phyloP scores from a whole-genome alignment of 225 moss, liverwort and hornwort genomes.

The Sphagnum tenellum region DNA sequence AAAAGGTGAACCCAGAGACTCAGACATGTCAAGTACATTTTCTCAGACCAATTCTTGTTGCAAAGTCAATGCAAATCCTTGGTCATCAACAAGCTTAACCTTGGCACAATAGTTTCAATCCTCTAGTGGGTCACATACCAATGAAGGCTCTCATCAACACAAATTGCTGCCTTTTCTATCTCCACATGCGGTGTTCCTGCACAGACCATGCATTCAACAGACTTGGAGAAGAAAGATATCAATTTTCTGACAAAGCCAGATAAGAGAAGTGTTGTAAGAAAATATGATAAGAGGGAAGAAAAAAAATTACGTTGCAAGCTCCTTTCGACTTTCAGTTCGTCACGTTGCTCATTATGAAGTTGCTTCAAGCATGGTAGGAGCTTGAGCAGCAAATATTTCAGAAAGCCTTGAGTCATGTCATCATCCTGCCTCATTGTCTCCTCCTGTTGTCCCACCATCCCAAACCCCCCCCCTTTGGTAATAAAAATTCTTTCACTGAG shows the following conservation, averaged over 20 bases:
- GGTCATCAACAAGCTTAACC: too few species aligned
- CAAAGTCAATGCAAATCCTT: background rate
- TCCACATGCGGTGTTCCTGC: slow-evolving; percentile 28
- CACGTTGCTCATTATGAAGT: slow-evolving; percentile 64
- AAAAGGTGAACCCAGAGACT: slow-evolving; percentile 5
- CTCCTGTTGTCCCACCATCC: too few species aligned
- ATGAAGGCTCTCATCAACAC: slow-evolving; percentile 60
- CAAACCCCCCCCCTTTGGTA: too few species aligned
- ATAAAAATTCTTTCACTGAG: too few species aligned
- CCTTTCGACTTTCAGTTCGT: slow-evolving; percentile 71
- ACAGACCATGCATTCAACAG: background rate
- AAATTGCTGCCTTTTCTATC: slow-evolving; percentile 34
- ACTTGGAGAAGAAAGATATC: too few species aligned
- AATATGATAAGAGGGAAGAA: too few species aligned
- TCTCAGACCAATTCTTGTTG: background rate
- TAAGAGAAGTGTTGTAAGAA: too few species aligned
- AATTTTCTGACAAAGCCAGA: too few species aligned
- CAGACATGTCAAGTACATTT: too few species aligned
- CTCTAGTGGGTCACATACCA: slow-evolving; percentile 32
- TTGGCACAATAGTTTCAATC: background rate
- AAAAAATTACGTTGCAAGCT: slow-evolving; percentile 30
- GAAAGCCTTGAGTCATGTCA: slow-evolving; percentile 17
- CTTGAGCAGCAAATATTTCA: slow-evolving; percentile 49
- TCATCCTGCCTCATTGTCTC: too few species aligned
- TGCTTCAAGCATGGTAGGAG: slow-evolving; percentile 54